phyloP scores from a whole-genome alignment of 768 basidiomycete species.

The Hebeloma cylindrosporum region DNA sequence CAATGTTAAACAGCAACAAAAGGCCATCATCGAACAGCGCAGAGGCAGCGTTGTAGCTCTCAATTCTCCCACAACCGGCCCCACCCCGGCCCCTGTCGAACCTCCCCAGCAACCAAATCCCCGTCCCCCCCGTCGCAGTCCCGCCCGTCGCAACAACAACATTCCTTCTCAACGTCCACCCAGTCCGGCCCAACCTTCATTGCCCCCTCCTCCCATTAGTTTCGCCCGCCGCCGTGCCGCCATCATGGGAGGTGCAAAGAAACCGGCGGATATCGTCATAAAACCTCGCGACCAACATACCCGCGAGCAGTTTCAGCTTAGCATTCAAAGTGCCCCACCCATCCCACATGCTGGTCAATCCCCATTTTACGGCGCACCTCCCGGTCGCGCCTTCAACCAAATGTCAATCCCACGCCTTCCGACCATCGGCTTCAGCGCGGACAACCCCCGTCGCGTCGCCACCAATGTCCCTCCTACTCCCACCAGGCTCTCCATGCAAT shows the following conservation, averaged over 20 bases:
- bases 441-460: slow-evolving; percentile 48
- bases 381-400: slow-evolving; percentile 21
- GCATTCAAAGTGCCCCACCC: slow-evolving; percentile 78
- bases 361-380: slow-evolving; percentile 36
- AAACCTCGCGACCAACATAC: slow-evolving; percentile 61
- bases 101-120: slow-evolving; percentile 6
- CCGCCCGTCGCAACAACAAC: slow-evolving; percentile 29
- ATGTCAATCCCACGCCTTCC: slow-evolving; percentile 73
- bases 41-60: slow-evolving; percentile 55
- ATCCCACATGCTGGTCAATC: slow-evolving; percentile 50
- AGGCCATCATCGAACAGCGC: slow-evolving; percentile 68
- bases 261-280: slow-evolving; percentile 80
- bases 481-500: slow-evolving; percentile 45
- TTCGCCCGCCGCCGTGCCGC: slow-evolving; percentile 75
- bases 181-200: no score
- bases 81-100: slow-evolving; percentile 7
- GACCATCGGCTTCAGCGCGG: slow-evolving; percentile 42
- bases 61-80: slow-evolving; percentile 30
- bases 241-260: slow-evolving; percentile 63
- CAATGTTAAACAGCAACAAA: slow-evolving; percentile 67
- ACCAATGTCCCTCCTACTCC: slow-evolving; percentile 73
- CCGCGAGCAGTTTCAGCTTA: slow-evolving; percentile 57
- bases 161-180: no score
- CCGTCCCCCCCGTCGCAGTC: slow-evolving; percentile 34
- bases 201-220: slow-evolving; percentile 72